Evolutionary conservation across 129 eudicot genomes (phyloP).

Genomic region (Sambucus nigra): DNA sequence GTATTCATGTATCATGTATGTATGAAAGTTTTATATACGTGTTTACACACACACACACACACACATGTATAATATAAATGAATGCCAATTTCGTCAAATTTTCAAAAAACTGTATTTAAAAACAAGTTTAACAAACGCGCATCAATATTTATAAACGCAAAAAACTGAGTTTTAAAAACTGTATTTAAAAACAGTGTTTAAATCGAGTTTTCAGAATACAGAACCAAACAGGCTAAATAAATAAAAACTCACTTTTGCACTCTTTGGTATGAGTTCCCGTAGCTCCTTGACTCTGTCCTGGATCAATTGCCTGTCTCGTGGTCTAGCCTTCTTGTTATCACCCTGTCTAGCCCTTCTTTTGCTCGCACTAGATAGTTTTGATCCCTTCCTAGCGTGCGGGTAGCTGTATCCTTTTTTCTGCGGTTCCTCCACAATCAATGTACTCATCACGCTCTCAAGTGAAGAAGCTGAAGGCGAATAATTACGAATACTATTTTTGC

Average conservation of each 20-base stretch:
- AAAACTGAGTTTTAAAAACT: no score
- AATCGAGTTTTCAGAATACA: no score
- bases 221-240: neutral
- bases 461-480: conserved; percentile 43
- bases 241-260: conserved; percentile 44
- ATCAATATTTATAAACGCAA: no score
- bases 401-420: conserved; percentile 14
- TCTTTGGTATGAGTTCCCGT: conserved; percentile 70
- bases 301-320: conserved; percentile 85
- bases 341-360: conserved; percentile 40
- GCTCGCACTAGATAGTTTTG: conserved; percentile 28
- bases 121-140: no score
- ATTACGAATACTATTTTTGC: conserved; percentile 14
- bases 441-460: conserved; percentile 39
- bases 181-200: no score
- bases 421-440: conserved; percentile 31
- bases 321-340: conserved; percentile 50
- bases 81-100: no score
- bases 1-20: no score
- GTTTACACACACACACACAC: no score
- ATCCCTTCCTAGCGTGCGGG: conserved; percentile 15
- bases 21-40: no score
- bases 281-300: conserved; percentile 88
- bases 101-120: no score
- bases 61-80: no score